phyloP scores from a whole-genome alignment of 1,284 basidiomycete genomes.

The Somion occarium region DNA sequence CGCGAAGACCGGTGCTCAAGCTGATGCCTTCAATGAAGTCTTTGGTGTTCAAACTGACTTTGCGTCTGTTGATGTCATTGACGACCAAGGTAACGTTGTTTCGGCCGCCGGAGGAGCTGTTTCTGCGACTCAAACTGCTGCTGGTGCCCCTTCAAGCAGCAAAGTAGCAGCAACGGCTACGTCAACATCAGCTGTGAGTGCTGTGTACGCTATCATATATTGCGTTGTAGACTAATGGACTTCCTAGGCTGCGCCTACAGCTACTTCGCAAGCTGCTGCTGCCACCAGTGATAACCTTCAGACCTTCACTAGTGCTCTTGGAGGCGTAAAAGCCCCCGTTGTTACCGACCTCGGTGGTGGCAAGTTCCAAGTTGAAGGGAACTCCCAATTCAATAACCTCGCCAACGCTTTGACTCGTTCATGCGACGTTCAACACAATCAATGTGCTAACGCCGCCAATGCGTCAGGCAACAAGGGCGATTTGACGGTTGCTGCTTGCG shows the following conservation, averaged over 20 bases:
- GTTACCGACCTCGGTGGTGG: conserved; percentile 43
- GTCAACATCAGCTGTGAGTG: conserved; percentile 3
- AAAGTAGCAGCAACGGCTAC: conserved; percentile 9
- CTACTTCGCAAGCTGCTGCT: conserved; percentile 20
- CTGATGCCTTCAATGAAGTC: conserved; percentile 39
- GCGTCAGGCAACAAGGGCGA: conserved; percentile 31
- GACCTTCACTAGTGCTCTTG: conserved; percentile 51
- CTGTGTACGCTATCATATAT: conserved; percentile 15
- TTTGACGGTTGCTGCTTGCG: conserved; percentile 47
- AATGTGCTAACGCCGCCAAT: conserved; percentile 35
- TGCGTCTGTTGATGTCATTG: conserved; percentile 20
- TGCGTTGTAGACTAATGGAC: conserved; percentile 3
- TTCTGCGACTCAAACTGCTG: conserved; percentile 18
- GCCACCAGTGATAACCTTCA: conserved; percentile 42
- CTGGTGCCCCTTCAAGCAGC: neutral
- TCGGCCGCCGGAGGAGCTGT: conserved; percentile 14
- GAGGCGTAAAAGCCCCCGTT: conserved; percentile 39
- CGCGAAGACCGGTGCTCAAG: conserved; percentile 45
- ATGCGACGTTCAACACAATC: conserved; percentile 58
- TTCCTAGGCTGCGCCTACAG: conserved; percentile 9
- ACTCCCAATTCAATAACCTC: conserved; percentile 46
- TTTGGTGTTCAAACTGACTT: conserved; percentile 29
- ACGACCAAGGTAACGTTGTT: conserved; percentile 21
- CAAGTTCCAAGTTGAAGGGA: conserved; percentile 40
- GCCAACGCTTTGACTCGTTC: conserved; percentile 49